phyloP scores from a whole-genome alignment of 108 stramenopile species.

The Cyclotella cryptica region DNA sequence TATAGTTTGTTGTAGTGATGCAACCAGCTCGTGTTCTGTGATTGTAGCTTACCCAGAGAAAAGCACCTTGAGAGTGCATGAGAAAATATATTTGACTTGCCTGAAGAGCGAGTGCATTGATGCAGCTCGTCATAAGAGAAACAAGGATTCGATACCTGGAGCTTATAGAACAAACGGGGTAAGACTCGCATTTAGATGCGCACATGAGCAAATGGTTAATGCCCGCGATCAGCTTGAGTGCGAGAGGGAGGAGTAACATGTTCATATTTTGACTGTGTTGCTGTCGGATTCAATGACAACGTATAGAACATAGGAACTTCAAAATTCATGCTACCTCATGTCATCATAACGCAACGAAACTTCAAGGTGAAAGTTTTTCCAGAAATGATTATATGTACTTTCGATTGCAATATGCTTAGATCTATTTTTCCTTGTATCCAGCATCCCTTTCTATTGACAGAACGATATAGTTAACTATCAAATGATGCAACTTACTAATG shows the following conservation, averaged over 20 bases:
- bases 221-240: not conserved
- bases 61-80: not conserved
- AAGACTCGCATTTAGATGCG: constrained; percentile 9
- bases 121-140: not conserved
- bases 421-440: no score
- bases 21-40: not conserved
- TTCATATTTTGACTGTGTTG: not conserved
- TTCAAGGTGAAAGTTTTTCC: no score
- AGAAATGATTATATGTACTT: no score
- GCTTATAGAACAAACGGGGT: not conserved
- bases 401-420: no score
- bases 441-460: no score
- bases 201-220: constrained; percentile 6
- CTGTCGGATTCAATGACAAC: no score
- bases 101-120: not conserved
- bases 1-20: not conserved
- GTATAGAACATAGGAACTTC: no score
- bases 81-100: constrained; percentile 1
- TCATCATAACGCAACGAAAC: no score
- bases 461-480: no score
- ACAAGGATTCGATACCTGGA: not conserved
- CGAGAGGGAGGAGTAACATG: not conserved
- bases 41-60: constrained; percentile 1
- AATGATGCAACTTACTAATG: no score
- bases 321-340: not conserved